Conservation (phyloP, 441 rosid genomes). For the Kokia cookei region DNA sequence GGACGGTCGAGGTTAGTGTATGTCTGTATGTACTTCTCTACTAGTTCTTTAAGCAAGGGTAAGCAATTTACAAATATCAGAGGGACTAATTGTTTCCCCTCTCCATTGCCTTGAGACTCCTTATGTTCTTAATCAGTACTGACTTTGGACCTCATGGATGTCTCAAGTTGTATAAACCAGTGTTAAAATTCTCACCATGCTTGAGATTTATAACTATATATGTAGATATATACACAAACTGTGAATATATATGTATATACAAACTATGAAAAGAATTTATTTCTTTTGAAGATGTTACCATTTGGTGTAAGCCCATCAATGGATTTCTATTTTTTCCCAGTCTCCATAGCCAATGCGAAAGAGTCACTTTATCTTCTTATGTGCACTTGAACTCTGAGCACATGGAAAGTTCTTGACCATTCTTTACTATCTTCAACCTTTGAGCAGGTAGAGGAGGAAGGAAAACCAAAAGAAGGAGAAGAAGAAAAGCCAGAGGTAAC, state of each 20-base stretch:
- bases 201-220: neutral
- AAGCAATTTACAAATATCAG: neutral
- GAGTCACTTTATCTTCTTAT: neutral
- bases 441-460: constrained; percentile 88
- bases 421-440: constrained; percentile 3
- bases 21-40: neutral
- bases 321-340: neutral
- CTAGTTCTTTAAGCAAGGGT: neutral
- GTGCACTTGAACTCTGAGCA: neutral
- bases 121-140: neutral
- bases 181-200: neutral
- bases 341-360: neutral
- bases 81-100: neutral
- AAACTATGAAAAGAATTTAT: neutral
- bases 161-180: neutral
- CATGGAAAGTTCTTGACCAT: neutral
- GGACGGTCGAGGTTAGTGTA: constrained; percentile 74
- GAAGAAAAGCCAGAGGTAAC: constrained; percentile 70
- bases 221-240: neutral
- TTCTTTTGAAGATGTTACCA: neutral
- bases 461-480: constrained; percentile 73
- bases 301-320: neutral
- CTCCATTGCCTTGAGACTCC: neutral
- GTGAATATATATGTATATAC: too few species aligned
- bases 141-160: neutral